Conservation (phyloP, 208 protist genomes). For the Crithidia mellificae region DNA sequence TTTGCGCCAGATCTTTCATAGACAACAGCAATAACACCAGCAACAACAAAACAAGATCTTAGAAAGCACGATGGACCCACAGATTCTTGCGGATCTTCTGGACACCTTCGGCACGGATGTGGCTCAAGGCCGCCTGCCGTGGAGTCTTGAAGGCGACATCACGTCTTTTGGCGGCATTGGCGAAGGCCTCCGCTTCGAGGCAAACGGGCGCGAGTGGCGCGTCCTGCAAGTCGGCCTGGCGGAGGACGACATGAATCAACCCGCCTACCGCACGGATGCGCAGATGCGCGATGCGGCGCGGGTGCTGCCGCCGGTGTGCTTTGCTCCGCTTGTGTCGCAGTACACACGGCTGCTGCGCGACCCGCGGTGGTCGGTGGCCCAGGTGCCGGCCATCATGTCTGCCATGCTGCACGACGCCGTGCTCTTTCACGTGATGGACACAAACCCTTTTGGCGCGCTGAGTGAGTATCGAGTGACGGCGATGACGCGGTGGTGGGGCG, state of each 20-base stretch:
- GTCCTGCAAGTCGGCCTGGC: conserved; percentile 24
- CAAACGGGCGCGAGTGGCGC: conserved; percentile 36
- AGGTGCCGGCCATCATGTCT: conserved; percentile 48
- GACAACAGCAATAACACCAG: no score
- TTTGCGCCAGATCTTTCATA: no score
- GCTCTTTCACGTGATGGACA: conserved; percentile 64
- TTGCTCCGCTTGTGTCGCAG: conserved; percentile 34
- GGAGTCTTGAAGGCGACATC: conserved; percentile 14
- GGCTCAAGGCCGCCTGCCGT: conserved; percentile 9
- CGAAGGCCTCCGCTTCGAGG: conserved; percentile 28
- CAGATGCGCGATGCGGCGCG: conserved; percentile 37
- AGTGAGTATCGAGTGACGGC: conserved; percentile 57
- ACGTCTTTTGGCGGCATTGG: background rate
- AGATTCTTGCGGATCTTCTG: conserved; percentile 22
- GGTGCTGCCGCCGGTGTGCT: conserved; percentile 38
- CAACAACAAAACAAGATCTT: background rate
- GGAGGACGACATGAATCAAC: conserved; percentile 26
- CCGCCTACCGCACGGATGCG: conserved; percentile 27
- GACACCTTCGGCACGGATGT: conserved; percentile 21
- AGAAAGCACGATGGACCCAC: conserved; percentile 24
- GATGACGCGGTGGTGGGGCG: conserved; percentile 62
- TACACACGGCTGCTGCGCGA: conserved; percentile 42
- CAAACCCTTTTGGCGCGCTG: conserved; percentile 43
- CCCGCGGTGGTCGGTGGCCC: conserved; percentile 30
- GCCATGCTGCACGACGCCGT: conserved; percentile 66